Evolutionary conservation across 345 rosid species (phyloP), one percentile per base, ranked within the genome.

Genomic region (Hibiscus syriacus): DNA sequence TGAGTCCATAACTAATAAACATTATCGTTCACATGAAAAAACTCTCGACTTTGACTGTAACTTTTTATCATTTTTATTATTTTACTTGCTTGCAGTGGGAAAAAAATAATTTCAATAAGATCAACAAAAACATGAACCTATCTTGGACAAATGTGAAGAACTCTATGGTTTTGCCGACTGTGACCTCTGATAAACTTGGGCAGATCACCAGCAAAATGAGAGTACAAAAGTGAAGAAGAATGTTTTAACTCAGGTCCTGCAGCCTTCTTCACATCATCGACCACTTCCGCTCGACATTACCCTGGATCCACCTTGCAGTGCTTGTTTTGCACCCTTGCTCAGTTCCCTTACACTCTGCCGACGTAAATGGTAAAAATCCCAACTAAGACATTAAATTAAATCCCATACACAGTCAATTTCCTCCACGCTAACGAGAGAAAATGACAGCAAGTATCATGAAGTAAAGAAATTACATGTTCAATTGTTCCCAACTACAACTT

Each of bases 311-410:
- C 45, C 67, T 53, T 71, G 78, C 46, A 17, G 72, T 5, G 55
- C 62, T 46, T 55, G 71, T 70, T 79, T 83, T 45, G 81, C 71
- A 71, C 79, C 79, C 81, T 83, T 84, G 64, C 80, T 76, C 68
- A 82, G 69, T 19, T 80, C 85, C 54, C 75, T 77, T 46, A 69
- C 84, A 20, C 64, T 80, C 94, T 88, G 85, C 46, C 6, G 58
- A 55, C 10, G 64, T 58, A 53, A 7, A 48, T 48, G 22, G 22
- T 48, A 59, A 63, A 67, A 38, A 11, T 41, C 53, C 20, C 23
- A 23, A n/a, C 12, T 39, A n/a, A 9, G 13, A 2, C n/a, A n/a
- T n/a, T 41, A 22, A 20, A 20, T 56, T 22, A 68, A 48, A 48
- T 48, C 17, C 20, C 22, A 6, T 17, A 48, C 20, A 48, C 53